phyloP scores from a whole-genome alignment of 176 grass and related monocot species.

The Avena atlantica region DNA sequence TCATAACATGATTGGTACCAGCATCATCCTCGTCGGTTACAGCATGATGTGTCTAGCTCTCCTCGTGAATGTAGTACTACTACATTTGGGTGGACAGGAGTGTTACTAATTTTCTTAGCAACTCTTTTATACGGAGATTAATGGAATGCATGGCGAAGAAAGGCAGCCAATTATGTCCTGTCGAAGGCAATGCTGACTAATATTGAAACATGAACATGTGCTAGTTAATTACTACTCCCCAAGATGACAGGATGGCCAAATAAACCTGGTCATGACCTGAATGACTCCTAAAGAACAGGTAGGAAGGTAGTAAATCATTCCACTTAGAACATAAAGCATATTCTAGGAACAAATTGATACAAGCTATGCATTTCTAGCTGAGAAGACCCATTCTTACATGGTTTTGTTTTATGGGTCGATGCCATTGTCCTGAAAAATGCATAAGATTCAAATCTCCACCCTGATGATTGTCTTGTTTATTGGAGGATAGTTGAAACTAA shows the following conservation, averaged over 20 bases:
- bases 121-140: neutral
- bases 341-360: neutral
- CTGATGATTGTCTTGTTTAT: constrained; percentile 6
- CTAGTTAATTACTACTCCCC: constrained; percentile 18
- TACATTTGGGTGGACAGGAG: neutral
- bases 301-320: neutral
- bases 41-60: constrained; percentile 4
- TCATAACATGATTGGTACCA: neutral
- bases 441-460: neutral
- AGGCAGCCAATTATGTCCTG: neutral
- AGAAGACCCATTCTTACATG: constrained; percentile 10
- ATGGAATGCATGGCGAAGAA: neutral
- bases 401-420: neutral
- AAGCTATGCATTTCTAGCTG: neutral
- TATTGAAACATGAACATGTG: neutral
- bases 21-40: neutral
- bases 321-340: neutral
- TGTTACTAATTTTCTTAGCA: neutral
- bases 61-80: neutral
- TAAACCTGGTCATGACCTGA: neutral
- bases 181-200: neutral
- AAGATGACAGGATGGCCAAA: neutral
- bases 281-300: neutral
- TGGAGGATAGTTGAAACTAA: constrained; percentile 2
- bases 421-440: neutral